Evolutionary conservation across 352 stramenopile genomes (phyloP).

Genomic region (Phytophthora cajani): DNA sequence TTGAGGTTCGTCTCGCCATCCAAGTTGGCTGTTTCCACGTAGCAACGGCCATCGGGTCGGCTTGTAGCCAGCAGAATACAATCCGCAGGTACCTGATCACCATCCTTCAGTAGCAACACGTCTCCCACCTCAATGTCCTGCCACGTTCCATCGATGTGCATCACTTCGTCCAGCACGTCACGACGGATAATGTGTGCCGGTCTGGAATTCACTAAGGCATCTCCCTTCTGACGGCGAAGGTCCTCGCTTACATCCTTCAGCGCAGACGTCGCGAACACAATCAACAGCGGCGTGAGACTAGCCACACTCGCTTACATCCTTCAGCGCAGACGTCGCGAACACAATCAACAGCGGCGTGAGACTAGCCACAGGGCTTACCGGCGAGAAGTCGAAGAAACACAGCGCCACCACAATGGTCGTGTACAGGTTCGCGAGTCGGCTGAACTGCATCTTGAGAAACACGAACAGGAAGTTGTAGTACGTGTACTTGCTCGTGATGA

Average conservation of each 20-base stretch:
- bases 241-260: slow-evolving; percentile 90
- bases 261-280: slow-evolving; percentile 90
- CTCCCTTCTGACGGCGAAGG: slow-evolving; percentile 77
- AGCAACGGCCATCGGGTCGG: slow-evolving; percentile 76
- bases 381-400: slow-evolving; percentile 91
- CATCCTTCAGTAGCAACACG: slow-evolving; percentile 81
- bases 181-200: slow-evolving; percentile 75
- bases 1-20: slow-evolving; percentile 92
- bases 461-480: slow-evolving; percentile 92
- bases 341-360: slow-evolving; percentile 88
- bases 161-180: slow-evolving; percentile 58
- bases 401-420: slow-evolving; percentile 89
- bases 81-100: slow-evolving; percentile 84
- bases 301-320: slow-evolving; percentile 85
- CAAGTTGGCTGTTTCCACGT: slow-evolving; percentile 88
- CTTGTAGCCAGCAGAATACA: slow-evolving; percentile 84
- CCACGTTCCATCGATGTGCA: slow-evolving; percentile 79
- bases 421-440: slow-evolving; percentile 88
- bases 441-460: slow-evolving; percentile 92
- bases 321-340: slow-evolving; percentile 88
- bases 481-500: slow-evolving; percentile 91
- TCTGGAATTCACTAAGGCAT: slow-evolving; percentile 83
- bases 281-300: slow-evolving; percentile 85
- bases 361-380: slow-evolving; percentile 83
- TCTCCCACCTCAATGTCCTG: slow-evolving; percentile 89